Conservation (phyloP, 2,329 filamentous ascomycete genomes). For the Pseudogymnoascus sp. region DNA sequence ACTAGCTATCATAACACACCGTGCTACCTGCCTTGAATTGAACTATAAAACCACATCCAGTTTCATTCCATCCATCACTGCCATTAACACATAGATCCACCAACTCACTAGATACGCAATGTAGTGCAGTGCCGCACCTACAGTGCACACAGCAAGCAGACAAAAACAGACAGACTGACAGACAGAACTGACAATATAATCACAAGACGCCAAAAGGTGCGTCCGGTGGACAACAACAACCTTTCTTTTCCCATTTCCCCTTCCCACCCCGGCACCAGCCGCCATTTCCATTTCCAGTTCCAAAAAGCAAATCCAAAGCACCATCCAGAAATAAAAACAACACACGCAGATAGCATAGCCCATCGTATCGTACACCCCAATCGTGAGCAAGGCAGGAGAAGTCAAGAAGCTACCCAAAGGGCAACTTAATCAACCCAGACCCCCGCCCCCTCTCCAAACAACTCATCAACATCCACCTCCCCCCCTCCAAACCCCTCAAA, state of each 20-base stretch:
- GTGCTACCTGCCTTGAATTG: not conserved
- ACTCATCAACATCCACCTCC: not conserved
- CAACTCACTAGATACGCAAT: not conserved
- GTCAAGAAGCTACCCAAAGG: not conserved
- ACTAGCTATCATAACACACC: not conserved
- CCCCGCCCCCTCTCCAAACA: not conserved
- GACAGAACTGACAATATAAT: not conserved
- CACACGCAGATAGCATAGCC: not conserved
- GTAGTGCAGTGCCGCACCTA: not conserved
- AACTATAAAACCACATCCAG: not conserved
- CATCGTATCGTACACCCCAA: not conserved
- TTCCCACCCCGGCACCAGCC: not conserved
- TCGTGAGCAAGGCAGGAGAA: not conserved
- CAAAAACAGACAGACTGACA: not conserved
- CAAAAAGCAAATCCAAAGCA: not conserved
- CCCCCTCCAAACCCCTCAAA: not conserved
- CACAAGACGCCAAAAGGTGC: not conserved
- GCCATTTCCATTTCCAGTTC: not conserved
- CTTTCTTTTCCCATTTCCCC: not conserved
- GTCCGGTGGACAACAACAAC: not conserved
- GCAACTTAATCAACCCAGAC: not conserved
- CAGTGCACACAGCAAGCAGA: not conserved
- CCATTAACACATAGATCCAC: not conserved
- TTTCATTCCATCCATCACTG: not conserved
- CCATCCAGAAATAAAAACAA: not conserved